These are phyloP conservation scores for Phoenix roebelenii DNA, from an alignment of 176 grass and related monocot genomes.

Conservation along the genomic window DNA sequence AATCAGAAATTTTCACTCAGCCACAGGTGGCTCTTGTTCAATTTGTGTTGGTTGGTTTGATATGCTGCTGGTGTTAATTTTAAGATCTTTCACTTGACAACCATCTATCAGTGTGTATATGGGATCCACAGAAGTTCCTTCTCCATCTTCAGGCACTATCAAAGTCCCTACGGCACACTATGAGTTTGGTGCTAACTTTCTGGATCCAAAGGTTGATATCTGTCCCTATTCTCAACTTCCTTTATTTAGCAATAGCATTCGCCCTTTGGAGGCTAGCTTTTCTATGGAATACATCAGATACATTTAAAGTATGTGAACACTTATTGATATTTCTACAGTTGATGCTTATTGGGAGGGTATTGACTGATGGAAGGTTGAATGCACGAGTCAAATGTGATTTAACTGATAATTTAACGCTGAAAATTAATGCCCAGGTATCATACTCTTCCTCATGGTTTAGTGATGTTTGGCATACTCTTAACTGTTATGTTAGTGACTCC, in stretches of 20 bases:
- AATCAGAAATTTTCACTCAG: conserved; percentile 38
- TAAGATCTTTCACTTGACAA: conserved; percentile 21
- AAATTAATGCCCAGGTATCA: conserved; percentile 90
- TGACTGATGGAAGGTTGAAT: conserved; percentile 95
- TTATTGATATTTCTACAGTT: conserved; percentile 30
- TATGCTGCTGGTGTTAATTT: neutral
- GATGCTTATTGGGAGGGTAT: conserved; percentile 89
- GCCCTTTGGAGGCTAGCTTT: neutral
- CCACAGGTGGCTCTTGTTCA: conserved; percentile 37
- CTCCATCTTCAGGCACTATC: conserved; percentile 56
- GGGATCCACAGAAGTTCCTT: conserved; percentile 80
- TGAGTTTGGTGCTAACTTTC: conserved; percentile 95
- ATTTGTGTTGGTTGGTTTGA: neutral
- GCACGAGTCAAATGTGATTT: conserved; percentile 97
- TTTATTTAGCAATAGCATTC: neutral
- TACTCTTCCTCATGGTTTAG: conserved; percentile 1
- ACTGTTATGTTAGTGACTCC: no score
- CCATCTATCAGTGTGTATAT: conserved; percentile 62
- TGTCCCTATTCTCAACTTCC: neutral
- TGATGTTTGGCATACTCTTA: neutral
- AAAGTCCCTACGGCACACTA: conserved; percentile 94
- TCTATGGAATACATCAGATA: conserved; percentile 4
- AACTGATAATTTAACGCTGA: conserved; percentile 64
- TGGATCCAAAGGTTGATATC: conserved; percentile 79
- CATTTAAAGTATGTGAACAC: conserved; percentile 7